Conservation (phyloP, 208 protist genomes). For the Balamuthia mandrillaris region DNA sequence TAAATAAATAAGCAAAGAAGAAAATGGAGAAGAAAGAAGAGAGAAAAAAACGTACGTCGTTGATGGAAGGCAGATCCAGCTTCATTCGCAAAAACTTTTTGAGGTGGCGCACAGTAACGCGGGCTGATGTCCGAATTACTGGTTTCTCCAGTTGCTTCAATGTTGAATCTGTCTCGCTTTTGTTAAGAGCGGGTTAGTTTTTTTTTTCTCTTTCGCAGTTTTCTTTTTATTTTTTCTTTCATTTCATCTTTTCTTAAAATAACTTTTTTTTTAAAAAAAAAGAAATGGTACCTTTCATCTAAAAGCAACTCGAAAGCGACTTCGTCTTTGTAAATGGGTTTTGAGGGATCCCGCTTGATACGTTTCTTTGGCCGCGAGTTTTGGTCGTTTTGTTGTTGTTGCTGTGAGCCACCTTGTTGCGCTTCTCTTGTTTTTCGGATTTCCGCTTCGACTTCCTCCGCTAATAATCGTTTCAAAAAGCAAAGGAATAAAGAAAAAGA, state of each 20-base stretch:
- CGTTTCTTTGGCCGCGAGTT: neutral
- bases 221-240: too few species aligned
- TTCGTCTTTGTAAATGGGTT: constrained; percentile 9
- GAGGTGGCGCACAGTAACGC: constrained; percentile 3
- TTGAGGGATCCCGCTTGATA: neutral
- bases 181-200: too few species aligned
- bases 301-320: neutral
- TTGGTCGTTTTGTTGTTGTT: neutral
- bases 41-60: constrained; percentile 8
- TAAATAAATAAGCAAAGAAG: neutral
- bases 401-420: neutral
- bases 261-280: neutral
- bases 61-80: neutral
- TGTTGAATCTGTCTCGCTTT: too few species aligned
- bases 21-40: too few species aligned
- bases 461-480: neutral
- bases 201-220: too few species aligned
- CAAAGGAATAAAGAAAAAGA: neutral
- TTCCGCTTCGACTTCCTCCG: too few species aligned
- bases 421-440: too few species aligned
- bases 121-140: neutral
- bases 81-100: constrained; percentile 19
- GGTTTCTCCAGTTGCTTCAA: constrained; percentile 2
- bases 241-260: too few species aligned
- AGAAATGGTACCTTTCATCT: neutral